Evolutionary conservation across 78 protist species (phyloP).

Genomic region (Dictyostelium citrinum): DNA sequence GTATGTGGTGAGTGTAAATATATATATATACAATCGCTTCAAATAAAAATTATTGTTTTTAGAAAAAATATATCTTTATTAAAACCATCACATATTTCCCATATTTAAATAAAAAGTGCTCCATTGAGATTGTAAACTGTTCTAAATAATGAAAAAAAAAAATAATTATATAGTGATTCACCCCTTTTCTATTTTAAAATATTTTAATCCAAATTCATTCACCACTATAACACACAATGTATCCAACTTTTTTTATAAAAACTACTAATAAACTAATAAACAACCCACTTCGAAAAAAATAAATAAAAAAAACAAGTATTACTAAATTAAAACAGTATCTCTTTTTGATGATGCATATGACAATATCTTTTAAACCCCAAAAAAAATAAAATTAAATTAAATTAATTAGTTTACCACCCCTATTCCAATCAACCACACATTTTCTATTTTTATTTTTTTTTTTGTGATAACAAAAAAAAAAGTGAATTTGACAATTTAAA

Average conservation of each 20-base stretch:
- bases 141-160: neutral
- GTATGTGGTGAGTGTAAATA: neutral
- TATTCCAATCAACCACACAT: neutral
- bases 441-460: neutral
- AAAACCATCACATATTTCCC: neutral
- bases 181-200: neutral
- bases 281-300: neutral
- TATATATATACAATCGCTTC: neutral
- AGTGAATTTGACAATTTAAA: neutral
- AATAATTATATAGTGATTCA: neutral
- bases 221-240: neutral
- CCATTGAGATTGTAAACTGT: neutral
- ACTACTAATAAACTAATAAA: neutral
- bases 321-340: neutral
- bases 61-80: neutral
- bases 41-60: neutral
- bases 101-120: neutral
- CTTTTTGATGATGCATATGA: neutral
- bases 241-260: neutral
- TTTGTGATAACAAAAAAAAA: no score
- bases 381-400: neutral
- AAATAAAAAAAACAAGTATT: neutral
- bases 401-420: neutral
- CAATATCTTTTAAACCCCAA: neutral
- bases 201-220: neutral